Evolutionary conservation across 169 alveolate species (phyloP).

Genomic region (Cryptosporidium tyzzeri): DNA sequence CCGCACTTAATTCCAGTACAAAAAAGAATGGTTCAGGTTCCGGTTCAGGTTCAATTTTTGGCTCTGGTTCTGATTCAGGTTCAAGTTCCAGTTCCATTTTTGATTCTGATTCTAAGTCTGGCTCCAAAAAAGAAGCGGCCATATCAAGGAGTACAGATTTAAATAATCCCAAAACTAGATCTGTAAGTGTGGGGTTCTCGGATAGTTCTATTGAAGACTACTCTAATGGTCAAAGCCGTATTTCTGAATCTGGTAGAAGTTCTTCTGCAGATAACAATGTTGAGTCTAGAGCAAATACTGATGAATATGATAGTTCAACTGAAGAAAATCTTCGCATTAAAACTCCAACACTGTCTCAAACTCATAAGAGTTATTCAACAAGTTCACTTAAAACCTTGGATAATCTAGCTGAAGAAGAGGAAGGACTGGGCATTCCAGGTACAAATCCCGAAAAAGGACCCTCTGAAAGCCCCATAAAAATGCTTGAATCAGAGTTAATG

Average conservation of each 20-base stretch:
- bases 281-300: background rate
- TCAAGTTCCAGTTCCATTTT: background rate
- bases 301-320: no score
- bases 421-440: background rate
- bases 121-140: no score
- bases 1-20: background rate
- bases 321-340: background rate
- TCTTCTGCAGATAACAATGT: background rate
- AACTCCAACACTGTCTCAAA: background rate
- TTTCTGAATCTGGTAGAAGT: no score
- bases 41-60: background rate
- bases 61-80: background rate
- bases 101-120: background rate
- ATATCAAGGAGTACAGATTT: no score
- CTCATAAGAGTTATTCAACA: background rate
- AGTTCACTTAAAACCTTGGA: background rate
- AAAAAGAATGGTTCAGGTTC: background rate
- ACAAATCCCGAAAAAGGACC: background rate
- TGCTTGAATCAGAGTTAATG: constrained; percentile 13
- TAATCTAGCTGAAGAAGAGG: background rate
- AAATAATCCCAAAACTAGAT: no score
- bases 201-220: no score
- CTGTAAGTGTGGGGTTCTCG: no score
- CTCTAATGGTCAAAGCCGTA: background rate
- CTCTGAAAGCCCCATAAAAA: background rate